A percentile compares a stretch with the other conserved stretches of the same genome.
Evolutionary conservation across 257 asterid species (phyloP).

Genomic region (Parsonsia alboflavescens): DNA sequence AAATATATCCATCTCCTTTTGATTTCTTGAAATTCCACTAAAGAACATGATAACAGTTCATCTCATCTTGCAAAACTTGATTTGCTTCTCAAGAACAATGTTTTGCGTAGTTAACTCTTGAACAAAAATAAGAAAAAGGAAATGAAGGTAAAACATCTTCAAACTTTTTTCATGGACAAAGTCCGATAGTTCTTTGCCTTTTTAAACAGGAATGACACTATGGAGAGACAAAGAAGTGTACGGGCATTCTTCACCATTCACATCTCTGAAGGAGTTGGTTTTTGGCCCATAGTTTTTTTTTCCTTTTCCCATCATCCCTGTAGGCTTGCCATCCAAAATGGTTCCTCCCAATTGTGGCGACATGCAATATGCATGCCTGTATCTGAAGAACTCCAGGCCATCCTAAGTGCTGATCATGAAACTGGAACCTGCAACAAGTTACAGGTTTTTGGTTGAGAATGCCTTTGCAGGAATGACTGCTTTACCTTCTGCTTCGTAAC

Average conservation of each 20-base stretch:
- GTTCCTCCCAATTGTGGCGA: too few species aligned
- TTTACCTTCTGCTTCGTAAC: too few species aligned
- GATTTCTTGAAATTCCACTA: background rate
- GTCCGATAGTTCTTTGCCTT: background rate
- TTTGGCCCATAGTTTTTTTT: slow-evolving; percentile 39
- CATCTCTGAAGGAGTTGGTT: slow-evolving; percentile 70
- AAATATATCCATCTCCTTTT: background rate
- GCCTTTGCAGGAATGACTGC: background rate
- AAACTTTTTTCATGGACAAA: background rate
- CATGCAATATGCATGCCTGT: background rate
- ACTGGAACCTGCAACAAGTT: background rate
- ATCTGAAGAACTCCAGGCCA: background rate
- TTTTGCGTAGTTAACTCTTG: too few species aligned
- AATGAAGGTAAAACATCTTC: background rate
- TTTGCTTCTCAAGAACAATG: too few species aligned
- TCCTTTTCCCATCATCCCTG: background rate
- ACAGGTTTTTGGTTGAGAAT: background rate
- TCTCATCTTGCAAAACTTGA: background rate
- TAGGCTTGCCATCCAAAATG: background rate
- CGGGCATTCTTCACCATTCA: slow-evolving; percentile 56
- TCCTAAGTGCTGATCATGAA: background rate
- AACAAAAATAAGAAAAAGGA: too few species aligned
- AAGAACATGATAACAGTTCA: too few species aligned
- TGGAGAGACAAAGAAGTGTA: slow-evolving; percentile 75
- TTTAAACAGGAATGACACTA: slow-evolving; percentile 49